Evolutionary conservation across 176 grass and related monocot species (phyloP).

Genomic region (Dendrocalamus sinicus): DNA sequence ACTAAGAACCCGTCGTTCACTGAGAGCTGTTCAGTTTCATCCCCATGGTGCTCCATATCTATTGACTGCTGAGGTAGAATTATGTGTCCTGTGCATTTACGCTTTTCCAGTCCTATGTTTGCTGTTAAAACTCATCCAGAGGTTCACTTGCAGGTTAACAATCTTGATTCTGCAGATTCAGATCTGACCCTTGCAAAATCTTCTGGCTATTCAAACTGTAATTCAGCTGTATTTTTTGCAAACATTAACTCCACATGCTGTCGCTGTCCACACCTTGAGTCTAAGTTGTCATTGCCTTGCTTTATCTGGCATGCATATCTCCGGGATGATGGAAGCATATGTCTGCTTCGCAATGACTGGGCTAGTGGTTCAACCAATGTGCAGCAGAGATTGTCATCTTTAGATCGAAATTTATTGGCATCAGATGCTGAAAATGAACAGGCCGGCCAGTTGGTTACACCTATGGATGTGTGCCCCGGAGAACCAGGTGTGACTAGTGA

Average conservation of each 20-base stretch:
- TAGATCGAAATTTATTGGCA: slow-evolving; percentile 35
- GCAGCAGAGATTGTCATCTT: slow-evolving; percentile 54
- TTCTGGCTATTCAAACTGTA: slow-evolving; percentile 89
- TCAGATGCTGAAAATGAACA: slow-evolving; percentile 58
- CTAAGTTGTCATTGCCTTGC: slow-evolving; percentile 43
- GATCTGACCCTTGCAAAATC: slow-evolving; percentile 83
- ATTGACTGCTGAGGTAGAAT: slow-evolving; percentile 87
- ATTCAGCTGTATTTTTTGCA: slow-evolving; percentile 70
- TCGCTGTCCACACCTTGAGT: slow-evolving; percentile 55
- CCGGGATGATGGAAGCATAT: slow-evolving; percentile 55
- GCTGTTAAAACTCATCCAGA: slow-evolving; percentile 27
- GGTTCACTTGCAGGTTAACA: slow-evolving; percentile 73
- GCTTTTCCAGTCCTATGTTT: slow-evolving; percentile 27
- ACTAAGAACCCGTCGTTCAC: slow-evolving; percentile 88
- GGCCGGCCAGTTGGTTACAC: slow-evolving; percentile 44
- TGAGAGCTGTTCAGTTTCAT: slow-evolving; percentile 99
- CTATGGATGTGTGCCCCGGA: slow-evolving; percentile 84
- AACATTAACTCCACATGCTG: slow-evolving; percentile 63
- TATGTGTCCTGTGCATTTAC: slow-evolving; percentile 27
- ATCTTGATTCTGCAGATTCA: slow-evolving; percentile 86
- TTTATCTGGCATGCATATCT: slow-evolving; percentile 59
- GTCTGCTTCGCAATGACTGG: slow-evolving; percentile 55
- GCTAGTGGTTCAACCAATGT: slow-evolving; percentile 41
- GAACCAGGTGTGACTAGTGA: slow-evolving; percentile 57
- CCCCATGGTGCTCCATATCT: slow-evolving; percentile 89